Evolutionary conservation across 2,329 filamentous ascomycete species (phyloP).

Genomic region (Paraconiothyrium sp.): DNA sequence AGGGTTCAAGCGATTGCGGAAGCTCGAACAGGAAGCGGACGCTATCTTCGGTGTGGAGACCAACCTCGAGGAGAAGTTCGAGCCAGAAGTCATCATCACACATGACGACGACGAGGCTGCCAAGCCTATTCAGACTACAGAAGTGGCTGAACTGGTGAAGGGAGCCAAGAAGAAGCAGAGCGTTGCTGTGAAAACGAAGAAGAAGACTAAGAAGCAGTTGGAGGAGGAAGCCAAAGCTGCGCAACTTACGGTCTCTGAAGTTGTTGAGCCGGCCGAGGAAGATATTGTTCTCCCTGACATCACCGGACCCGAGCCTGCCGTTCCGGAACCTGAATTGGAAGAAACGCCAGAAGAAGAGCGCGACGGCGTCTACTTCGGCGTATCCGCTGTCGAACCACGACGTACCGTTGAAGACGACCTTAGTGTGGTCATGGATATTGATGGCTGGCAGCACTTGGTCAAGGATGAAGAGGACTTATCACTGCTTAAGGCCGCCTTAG

Average conservation of each 20-base stretch:
- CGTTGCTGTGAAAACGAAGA: constrained; percentile 68
- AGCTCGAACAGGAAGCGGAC: constrained; percentile 85
- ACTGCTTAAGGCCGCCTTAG: constrained; percentile 64
- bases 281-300: constrained; percentile 35
- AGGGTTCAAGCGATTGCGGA: constrained; percentile 69
- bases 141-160: constrained; percentile 36
- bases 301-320: constrained; percentile 32
- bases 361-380: constrained; percentile 67
- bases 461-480: constrained; percentile 75
- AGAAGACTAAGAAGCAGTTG: constrained; percentile 80
- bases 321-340: constrained; percentile 42
- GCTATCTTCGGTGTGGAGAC: constrained; percentile 66
- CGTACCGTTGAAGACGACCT: constrained; percentile 74
- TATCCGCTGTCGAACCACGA: constrained; percentile 67
- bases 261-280: constrained; percentile 53
- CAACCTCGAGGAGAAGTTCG: constrained; percentile 55
- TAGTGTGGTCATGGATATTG: constrained; percentile 71
- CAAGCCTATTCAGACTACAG: constrained; percentile 50
- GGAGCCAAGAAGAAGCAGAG: constrained; percentile 46
- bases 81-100: constrained; percentile 44
- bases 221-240: constrained; percentile 62
- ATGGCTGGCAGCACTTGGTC: constrained; percentile 74
- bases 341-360: constrained; percentile 48
- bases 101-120: constrained; percentile 58
- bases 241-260: constrained; percentile 53